phyloP scores from a whole-genome alignment of 768 basidiomycete species.

The Pulveroboletus sp. region DNA sequence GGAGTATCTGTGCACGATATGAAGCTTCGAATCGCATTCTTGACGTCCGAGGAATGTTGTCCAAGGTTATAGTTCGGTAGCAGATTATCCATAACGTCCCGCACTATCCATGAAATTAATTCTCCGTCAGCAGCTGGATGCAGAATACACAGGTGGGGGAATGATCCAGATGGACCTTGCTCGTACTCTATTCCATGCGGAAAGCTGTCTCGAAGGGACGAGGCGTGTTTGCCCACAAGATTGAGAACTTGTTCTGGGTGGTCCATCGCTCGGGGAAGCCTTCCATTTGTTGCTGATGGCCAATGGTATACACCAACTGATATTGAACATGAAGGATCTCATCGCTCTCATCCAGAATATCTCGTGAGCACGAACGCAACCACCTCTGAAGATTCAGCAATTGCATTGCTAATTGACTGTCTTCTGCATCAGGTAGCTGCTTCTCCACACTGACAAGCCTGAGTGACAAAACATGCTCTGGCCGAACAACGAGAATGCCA shows the following conservation, averaged over 20 bases:
- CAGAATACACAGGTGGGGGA: constrained; percentile 24
- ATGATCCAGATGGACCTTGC: constrained; percentile 10
- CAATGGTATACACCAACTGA: constrained; percentile 35
- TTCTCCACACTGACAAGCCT: constrained; percentile 43
- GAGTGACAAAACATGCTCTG: constrained; percentile 51
- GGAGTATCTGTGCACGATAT: constrained; percentile 13
- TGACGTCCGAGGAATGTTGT: background rate
- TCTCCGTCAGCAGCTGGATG: constrained; percentile 4
- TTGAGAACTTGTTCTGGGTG: constrained; percentile 27
- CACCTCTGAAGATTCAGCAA: constrained; percentile 28
- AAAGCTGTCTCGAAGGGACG: constrained; percentile 1
- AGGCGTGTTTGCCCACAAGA: constrained; percentile 19
- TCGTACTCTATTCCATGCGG: constrained; percentile 19
- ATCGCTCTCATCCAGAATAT: constrained; percentile 31
- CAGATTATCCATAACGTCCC: constrained; percentile 10
- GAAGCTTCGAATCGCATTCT: constrained; percentile 20
- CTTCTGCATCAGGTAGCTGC: constrained; percentile 8
- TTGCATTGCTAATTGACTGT: background rate
- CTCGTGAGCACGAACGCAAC: constrained; percentile 22
- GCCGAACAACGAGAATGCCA: constrained; percentile 48
- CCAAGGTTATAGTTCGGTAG: constrained; percentile 18
- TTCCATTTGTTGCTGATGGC: constrained; percentile 25
- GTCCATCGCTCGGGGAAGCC: constrained; percentile 34
- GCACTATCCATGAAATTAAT: constrained; percentile 11
- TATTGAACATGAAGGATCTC: constrained; percentile 34